Percentiles rank a stretch among this genome's conserved stretches.
Evolutionary conservation across 169 alveolate species (phyloP).

Genomic region (Eimeria maxima): DNA sequence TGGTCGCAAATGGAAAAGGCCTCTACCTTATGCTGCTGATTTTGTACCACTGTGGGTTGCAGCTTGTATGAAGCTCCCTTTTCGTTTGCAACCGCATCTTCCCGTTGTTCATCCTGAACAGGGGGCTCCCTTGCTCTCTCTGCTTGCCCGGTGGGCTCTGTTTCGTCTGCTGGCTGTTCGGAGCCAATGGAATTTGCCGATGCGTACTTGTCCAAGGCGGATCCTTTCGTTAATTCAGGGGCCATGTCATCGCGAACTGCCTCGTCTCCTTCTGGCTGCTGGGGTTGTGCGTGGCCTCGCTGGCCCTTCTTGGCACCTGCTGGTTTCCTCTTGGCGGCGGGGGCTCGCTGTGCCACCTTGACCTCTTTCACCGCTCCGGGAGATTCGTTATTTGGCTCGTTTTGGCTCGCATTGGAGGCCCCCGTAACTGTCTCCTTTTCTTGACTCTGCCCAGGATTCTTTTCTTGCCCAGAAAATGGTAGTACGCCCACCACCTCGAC

Average conservation of each 20-base stretch:
- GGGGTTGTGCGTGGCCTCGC: background rate
- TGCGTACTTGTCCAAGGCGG: background rate
- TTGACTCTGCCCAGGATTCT: background rate
- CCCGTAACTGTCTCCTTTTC: background rate
- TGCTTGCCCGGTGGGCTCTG: background rate
- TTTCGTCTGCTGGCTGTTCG: background rate
- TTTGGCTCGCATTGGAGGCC: background rate
- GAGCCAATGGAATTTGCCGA: background rate
- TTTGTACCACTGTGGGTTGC: background rate
- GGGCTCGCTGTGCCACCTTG: background rate
- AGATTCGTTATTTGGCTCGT: background rate
- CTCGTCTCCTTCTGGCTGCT: slow-evolving; percentile 13
- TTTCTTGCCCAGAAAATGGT: background rate
- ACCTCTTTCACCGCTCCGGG: background rate
- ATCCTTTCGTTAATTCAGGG: background rate
- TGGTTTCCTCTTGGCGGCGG: slow-evolving; percentile 65
- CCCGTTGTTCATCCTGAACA: background rate
- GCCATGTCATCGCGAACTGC: background rate
- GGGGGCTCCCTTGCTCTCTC: background rate
- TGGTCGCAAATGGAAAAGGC: background rate
- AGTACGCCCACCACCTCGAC: background rate
- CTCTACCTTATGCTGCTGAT: background rate
- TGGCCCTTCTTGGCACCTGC: slow-evolving; percentile 34
- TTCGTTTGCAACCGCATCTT: background rate
- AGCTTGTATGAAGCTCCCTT: background rate